These are phyloP conservation scores for Chrysanthemum makinoi DNA, from an alignment of 129 eudicot species.

Conservation along the genomic window DNA sequence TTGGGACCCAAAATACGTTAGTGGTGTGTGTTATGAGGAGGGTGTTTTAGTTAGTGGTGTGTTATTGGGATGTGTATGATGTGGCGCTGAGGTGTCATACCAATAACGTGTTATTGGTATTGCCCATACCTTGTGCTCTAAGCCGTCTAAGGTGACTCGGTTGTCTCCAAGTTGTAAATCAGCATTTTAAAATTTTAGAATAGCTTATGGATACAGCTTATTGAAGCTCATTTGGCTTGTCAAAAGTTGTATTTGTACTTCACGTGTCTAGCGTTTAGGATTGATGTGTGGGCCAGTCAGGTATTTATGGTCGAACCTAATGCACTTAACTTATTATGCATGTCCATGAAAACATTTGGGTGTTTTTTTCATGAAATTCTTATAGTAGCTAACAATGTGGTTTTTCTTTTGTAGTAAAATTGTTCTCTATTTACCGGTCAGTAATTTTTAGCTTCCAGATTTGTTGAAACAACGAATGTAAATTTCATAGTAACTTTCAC, in stretches of 20 bases:
- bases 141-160: no score
- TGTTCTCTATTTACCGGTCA: background rate
- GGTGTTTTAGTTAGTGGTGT: no score
- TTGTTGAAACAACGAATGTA: slow-evolving; percentile 2
- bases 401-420: background rate
- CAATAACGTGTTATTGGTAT: no score
- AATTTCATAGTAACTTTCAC: background rate
- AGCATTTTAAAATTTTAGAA: slow-evolving; percentile 5
- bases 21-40: no score
- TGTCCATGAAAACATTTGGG: background rate
- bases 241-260: background rate
- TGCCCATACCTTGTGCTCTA: no score
- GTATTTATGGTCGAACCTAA: background rate
- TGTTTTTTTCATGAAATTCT: background rate
- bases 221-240: slow-evolving; percentile 8
- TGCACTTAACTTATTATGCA: background rate
- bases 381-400: background rate
- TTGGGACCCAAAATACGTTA: no score
- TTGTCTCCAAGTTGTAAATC: slow-evolving; percentile 13
- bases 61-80: no score
- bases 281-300: background rate
- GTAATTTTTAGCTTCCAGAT: slow-evolving; percentile 3
- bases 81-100: no score
- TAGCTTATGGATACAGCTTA: background rate
- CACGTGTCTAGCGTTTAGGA: background rate